Evolutionary conservation across 495 filamentous ascomycete species (phyloP), one percentile per base, ranked within the genome.

Genomic region (Hyaloscypha hepaticicola): DNA sequence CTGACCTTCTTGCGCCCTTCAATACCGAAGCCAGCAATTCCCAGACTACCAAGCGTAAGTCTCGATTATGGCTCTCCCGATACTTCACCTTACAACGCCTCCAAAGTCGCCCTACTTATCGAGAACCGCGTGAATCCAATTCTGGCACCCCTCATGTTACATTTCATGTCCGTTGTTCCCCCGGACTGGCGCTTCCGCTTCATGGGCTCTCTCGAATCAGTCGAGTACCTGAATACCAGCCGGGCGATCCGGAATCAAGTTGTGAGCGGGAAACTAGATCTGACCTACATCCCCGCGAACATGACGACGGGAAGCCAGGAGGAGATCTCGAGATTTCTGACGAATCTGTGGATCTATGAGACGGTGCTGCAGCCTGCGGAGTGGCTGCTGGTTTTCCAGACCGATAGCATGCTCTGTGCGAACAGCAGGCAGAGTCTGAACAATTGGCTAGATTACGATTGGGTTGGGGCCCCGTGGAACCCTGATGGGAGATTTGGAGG

Each of bases 111-210:
- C 28, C 76, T 83, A 26, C 74, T 83, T 1, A 78, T 83, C 64
- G 80, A 83, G 60, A 77, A 80, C 72, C 77, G 80, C 5, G 67
- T 75, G 0, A 70, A 74, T 21, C 68, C 78, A 0, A 73, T 76
- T 62, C 76, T 82, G 14, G 77, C 79, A 0, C 80, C 80, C 0
- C 66, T 81, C 5, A 76, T 82, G 66, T 74, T 82, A 0, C 80
- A 83, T 69, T 80, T 82, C 70, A 81, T 80, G 60, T 67, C 76
- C 9, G 79, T 83, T 28, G 79, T 83, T 1, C 80, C 80, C 4
- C 75, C 80, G 19, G 80, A 82, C 70, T 83, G 80, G 80, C 76
- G 75, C n/a, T 82, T 83, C 72, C 73, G 76, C 29, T 83, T 82
- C 74, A 79, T 82, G 75, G 80, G 80, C 49, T 77, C 74, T 14